A percentile compares a stretch with the other conserved stretches of the same genome.
Conservation (phyloP, 1,284 basidiomycete species). For the Tetrapyrgos nigripes region DNA sequence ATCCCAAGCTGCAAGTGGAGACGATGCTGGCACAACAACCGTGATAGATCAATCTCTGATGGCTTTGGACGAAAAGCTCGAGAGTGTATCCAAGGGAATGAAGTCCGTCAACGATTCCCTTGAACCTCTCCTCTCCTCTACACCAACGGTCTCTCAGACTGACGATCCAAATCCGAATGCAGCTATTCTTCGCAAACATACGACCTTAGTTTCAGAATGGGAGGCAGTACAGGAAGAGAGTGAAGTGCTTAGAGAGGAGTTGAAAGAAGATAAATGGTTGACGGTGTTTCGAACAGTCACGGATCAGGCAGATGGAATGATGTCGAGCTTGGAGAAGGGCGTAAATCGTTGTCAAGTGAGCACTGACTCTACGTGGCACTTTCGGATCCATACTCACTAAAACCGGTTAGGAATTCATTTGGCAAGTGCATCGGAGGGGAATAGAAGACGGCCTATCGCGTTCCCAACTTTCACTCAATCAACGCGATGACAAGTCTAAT, state of each 20-base stretch:
- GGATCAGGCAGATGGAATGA: slow-evolving; percentile 95
- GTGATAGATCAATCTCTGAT: slow-evolving; percentile 84
- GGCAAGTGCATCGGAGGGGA: slow-evolving; percentile 71
- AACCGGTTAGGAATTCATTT: slow-evolving; percentile 76
- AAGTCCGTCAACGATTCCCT: slow-evolving; percentile 69
- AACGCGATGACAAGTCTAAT: slow-evolving; percentile 57
- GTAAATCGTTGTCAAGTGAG: slow-evolving; percentile 83
- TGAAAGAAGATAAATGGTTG: slow-evolving; percentile 96
- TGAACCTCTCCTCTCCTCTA: slow-evolving; percentile 60
- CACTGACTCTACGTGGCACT: slow-evolving; percentile 16
- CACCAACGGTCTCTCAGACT: slow-evolving; percentile 49
- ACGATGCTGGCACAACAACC: slow-evolving; percentile 60
- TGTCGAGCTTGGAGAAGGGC: slow-evolving; percentile 92
- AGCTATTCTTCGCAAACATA: slow-evolving; percentile 73
- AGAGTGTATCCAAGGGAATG: slow-evolving; percentile 73
- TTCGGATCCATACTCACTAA: background rate
- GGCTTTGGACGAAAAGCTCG: slow-evolving; percentile 81
- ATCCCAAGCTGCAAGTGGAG: slow-evolving; percentile 64
- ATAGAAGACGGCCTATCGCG: slow-evolving; percentile 52
- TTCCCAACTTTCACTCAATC: slow-evolving; percentile 48
- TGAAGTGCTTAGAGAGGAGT: slow-evolving; percentile 83
- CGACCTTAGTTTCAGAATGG: slow-evolving; percentile 77
- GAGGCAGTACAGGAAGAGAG: slow-evolving; percentile 81
- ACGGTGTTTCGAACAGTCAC: slow-evolving; percentile 93
- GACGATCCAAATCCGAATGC: slow-evolving; percentile 53